These are phyloP conservation scores for Vitis hybrid DNA, from an alignment of 177 flowering plant genomes.

Conservation along the genomic window DNA sequence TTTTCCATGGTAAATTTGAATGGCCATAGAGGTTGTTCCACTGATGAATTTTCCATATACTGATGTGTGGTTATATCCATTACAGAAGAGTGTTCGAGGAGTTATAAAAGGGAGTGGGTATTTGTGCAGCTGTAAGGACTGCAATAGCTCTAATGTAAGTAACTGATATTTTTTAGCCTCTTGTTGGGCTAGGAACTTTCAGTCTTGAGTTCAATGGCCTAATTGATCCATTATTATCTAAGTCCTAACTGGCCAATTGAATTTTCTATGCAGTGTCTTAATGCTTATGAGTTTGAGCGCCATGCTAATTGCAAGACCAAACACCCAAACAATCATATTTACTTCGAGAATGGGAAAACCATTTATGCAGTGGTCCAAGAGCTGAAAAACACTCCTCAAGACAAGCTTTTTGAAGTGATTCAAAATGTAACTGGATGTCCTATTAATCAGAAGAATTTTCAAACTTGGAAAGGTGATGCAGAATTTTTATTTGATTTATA, in stretches of 20 bases:
- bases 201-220: not conserved
- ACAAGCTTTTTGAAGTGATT: conserved; percentile 54
- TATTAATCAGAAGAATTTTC: conserved; percentile 55
- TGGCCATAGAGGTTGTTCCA: not conserved
- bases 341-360: conserved; percentile 78
- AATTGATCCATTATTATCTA: not conserved
- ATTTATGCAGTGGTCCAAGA: conserved; percentile 69
- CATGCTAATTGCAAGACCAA: conserved; percentile 75
- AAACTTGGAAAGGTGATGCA: conserved; percentile 62
- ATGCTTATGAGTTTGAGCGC: conserved; percentile 77
- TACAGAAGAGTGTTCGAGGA: conserved; percentile 55
- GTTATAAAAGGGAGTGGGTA: conserved; percentile 65
- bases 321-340: conserved; percentile 79
- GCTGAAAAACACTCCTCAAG: conserved; percentile 57
- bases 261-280: conserved; percentile 40
- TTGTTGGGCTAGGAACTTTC: not conserved
- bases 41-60: not conserved
- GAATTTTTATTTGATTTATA: not conserved
- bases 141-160: conserved; percentile 47
- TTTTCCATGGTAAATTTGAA: not conserved
- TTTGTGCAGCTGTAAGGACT: conserved; percentile 58
- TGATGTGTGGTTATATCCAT: not conserved
- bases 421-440: conserved; percentile 52
- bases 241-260: conserved; percentile 2
- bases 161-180: not conserved